A percentile compares a stretch with the other conserved stretches of the same genome.
These are phyloP conservation scores for Fusarium coicis DNA, from an alignment of 2,329 filamentous ascomycete genomes.

Conservation along the genomic window DNA sequence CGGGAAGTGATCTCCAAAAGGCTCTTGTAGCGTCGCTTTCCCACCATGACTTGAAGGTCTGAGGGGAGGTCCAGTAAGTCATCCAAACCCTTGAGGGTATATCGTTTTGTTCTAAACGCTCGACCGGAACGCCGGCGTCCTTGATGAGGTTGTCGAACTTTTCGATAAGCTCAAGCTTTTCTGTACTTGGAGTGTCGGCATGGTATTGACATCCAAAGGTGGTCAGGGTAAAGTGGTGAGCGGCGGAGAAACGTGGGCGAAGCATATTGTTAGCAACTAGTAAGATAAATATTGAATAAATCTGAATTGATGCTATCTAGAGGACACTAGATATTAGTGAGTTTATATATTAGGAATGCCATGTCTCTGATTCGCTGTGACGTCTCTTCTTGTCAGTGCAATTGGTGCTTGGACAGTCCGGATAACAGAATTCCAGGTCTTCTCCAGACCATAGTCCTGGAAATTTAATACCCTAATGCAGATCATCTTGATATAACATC, in stretches of 20 bases:
- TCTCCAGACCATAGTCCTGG: not conserved
- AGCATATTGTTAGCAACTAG: not conserved
- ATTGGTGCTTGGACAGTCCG: fast-evolving
- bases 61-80: not conserved
- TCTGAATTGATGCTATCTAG: fast-evolving
- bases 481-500: fast-evolving
- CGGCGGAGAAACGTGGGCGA: not conserved
- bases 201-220: conserved; percentile 4
- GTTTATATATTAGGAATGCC: not conserved
- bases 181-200: not conserved
- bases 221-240: not conserved
- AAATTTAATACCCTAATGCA: not conserved
- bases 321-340: fast-evolving
- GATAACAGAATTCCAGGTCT: not conserved
- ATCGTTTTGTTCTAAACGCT: not conserved
- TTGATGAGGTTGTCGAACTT: not conserved
- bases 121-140: not conserved
- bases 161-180: not conserved
- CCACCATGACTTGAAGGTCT: not conserved
- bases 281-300: fast-evolving
- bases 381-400: fast-evolving
- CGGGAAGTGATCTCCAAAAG: not conserved
- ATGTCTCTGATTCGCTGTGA: not conserved
- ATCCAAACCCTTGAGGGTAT: not conserved
- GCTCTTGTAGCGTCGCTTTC: not conserved